Conservation (phyloP, 352 stramenopile genomes). For the Plasmopara viticola region DNA sequence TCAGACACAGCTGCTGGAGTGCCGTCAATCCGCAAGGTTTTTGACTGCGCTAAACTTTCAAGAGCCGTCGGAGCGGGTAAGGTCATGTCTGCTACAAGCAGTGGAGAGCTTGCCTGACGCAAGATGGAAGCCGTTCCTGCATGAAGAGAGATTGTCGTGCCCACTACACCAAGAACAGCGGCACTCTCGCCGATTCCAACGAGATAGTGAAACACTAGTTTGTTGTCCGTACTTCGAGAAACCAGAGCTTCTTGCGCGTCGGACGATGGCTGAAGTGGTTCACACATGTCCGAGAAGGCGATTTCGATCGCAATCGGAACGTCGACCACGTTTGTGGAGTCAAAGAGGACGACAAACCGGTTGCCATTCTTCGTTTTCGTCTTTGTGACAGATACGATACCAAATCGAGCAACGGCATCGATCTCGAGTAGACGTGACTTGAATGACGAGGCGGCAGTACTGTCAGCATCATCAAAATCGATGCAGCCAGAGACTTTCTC, state of each 20-base stretch:
- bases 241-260: conserved; percentile 30
- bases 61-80: conserved; percentile 25
- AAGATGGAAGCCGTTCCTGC: conserved; percentile 19
- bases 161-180: conserved; percentile 23
- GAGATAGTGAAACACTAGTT: conserved; percentile 56
- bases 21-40: conserved; percentile 43
- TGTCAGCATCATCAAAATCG: conserved; percentile 41
- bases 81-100: conserved; percentile 23
- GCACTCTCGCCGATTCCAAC: conserved; percentile 30
- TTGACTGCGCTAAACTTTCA: conserved; percentile 23
- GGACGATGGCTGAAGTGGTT: conserved; percentile 38
- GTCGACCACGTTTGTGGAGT: conserved; percentile 34
- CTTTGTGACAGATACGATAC: conserved; percentile 42
- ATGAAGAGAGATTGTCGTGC: conserved; percentile 23
- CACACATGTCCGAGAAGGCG: conserved; percentile 43
- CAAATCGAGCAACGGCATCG: conserved; percentile 35
- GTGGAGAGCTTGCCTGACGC: conserved; percentile 28
- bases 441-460: conserved; percentile 34
- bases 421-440: conserved; percentile 40
- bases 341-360: conserved; percentile 52
- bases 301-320: conserved; percentile 37
- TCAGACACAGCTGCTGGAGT: conserved; percentile 36
- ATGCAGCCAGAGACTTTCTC: conserved; percentile 39
- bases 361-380: conserved; percentile 46
- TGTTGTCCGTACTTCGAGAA: conserved; percentile 28